Evolutionary conservation across 495 filamentous ascomycete genomes (phyloP).

Genomic region (Neurospora sp.): DNA sequence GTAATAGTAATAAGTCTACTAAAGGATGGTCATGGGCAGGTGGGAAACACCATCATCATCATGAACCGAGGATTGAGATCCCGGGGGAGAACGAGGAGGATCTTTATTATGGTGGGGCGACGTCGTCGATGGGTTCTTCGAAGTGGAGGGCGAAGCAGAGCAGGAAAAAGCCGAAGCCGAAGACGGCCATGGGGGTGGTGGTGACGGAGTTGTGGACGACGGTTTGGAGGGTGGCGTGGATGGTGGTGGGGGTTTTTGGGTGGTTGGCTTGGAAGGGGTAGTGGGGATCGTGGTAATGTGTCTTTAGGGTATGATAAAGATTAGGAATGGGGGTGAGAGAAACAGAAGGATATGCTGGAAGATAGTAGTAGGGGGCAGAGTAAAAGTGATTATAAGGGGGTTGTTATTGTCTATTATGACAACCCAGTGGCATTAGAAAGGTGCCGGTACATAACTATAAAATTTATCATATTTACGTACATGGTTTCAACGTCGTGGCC

Average conservation of each 20-base stretch:
- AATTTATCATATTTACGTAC: not conserved
- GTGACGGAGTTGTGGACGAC: slow-evolving; percentile 36
- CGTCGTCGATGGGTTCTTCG: not conserved
- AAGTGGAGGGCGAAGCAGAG: slow-evolving; percentile 21
- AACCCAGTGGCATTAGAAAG: not conserved
- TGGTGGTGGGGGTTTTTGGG: slow-evolving; percentile 31
- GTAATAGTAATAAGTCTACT: not conserved
- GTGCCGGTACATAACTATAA: not conserved
- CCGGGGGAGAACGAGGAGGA: slow-evolving; percentile 23
- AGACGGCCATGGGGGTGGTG: slow-evolving; percentile 17
- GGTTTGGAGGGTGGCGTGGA: slow-evolving; percentile 34
- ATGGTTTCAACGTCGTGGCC: not conserved
- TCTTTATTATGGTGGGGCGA: slow-evolving; percentile 13
- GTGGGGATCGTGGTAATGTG: too few relatives aligned
- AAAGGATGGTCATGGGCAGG: not conserved
- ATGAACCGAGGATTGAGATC: slow-evolving; percentile 34
- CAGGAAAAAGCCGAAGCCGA: slow-evolving; percentile 1
- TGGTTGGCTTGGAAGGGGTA: slow-evolving; percentile 32
- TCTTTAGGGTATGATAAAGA: too few relatives aligned
- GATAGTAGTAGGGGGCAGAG: not conserved
- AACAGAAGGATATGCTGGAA: too few relatives aligned
- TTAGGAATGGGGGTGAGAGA: not conserved
- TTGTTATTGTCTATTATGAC: not conserved
- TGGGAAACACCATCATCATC: not conserved
- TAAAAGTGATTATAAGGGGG: not conserved